phyloP scores from a whole-genome alignment of 768 basidiomycete species.

The Candolleomyces aberdarensis region DNA sequence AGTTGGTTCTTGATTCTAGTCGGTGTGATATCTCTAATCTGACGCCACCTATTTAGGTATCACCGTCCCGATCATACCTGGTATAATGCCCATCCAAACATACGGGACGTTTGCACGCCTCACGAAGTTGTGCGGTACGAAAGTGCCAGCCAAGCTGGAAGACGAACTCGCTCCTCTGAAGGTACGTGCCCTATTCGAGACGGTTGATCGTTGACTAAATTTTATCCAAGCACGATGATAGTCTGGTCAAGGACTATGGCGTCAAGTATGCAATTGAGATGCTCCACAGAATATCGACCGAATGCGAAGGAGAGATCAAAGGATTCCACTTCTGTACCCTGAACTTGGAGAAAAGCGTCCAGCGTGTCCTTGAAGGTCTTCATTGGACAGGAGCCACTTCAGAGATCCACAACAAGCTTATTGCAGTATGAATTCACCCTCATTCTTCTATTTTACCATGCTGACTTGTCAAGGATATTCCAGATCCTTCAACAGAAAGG shows the following conservation, averaged over 20 bases:
- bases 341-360: conserved; percentile 95
- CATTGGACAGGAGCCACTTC: conserved; percentile 56
- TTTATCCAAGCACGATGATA: conserved; percentile 76
- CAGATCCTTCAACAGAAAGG: conserved; percentile 27
- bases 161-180: conserved; percentile 42
- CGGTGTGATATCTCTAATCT: not conserved
- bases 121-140: conserved; percentile 82
- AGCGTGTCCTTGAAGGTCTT: conserved; percentile 76
- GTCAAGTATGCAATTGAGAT: conserved; percentile 80
- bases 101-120: conserved; percentile 91
- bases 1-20: conserved; percentile 13
- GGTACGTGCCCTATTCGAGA: conserved; percentile 41
- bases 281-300: conserved; percentile 56
- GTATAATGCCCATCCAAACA: conserved; percentile 97
- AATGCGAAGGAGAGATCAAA: conserved; percentile 44
- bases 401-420: conserved; percentile 59
- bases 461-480: conserved; percentile 34
- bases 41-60: conserved; percentile 58
- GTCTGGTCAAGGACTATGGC: conserved; percentile 94
- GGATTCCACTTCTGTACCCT: conserved; percentile 96
- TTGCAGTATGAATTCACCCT: conserved; percentile 42
- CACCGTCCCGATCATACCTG: conserved; percentile 85
- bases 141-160: conserved; percentile 42
- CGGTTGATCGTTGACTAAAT: not conserved
- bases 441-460: not conserved